Percentiles rank a stretch among this genome's conserved stretches.
Conservation (phyloP, 1,284 basidiomycete genomes). For the Microbotryum violaceum region DNA sequence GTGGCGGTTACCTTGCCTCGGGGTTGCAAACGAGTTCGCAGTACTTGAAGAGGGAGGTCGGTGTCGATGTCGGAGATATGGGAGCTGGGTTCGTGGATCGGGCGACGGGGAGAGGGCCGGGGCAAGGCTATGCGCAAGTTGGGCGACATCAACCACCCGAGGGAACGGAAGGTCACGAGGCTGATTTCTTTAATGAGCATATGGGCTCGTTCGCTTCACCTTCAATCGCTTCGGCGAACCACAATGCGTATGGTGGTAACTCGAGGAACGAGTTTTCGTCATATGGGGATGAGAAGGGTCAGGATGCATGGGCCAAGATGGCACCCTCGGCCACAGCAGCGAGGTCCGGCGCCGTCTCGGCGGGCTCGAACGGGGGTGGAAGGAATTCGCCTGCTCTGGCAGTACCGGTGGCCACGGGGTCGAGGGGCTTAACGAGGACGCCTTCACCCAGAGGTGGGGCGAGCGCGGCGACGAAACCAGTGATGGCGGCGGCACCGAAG, state of each 20-base stretch:
- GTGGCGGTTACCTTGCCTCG: conserved; percentile 48
- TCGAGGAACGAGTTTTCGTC: no score
- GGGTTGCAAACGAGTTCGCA: conserved; percentile 38
- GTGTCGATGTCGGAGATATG: conserved; percentile 65
- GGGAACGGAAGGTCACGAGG: conserved; percentile 8
- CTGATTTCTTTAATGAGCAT: conserved; percentile 33
- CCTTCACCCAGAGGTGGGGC: neutral
- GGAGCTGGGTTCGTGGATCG: conserved; percentile 30
- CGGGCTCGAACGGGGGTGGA: neutral
- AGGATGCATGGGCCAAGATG: conserved; percentile 1
- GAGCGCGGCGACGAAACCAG: neutral
- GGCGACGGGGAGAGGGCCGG: conserved; percentile 21
- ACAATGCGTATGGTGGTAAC: no score
- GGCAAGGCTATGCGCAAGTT: conserved; percentile 20
- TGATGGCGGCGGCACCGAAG: neutral
- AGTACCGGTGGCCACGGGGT: neutral
- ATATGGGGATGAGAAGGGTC: neutral
- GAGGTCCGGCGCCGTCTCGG: neutral
- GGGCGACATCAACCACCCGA: conserved; percentile 12
- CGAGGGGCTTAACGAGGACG: no score
- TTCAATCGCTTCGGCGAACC: no score
- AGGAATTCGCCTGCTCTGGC: neutral
- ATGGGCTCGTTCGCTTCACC: conserved; percentile 3
- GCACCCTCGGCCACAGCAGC: neutral
- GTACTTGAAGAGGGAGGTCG: conserved; percentile 63